These are phyloP conservation scores for Cryptococcus neoformans DNA, from an alignment of 1,284 basidiomycete genomes.

Conservation along the genomic window DNA sequence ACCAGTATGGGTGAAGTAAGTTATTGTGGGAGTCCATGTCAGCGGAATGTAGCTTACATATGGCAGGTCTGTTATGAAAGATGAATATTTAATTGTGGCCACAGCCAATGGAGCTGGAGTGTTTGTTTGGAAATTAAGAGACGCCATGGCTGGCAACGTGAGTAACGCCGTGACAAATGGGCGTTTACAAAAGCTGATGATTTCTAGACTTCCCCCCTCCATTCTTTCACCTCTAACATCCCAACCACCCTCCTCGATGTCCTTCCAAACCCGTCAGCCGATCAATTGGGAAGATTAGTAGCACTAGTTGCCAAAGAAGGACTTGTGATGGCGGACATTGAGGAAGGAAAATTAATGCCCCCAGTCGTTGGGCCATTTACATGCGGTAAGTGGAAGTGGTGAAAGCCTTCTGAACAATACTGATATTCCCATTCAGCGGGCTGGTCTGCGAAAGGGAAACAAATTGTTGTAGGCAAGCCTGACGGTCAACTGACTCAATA, in stretches of 20 bases:
- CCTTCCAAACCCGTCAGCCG: constrained; percentile 51
- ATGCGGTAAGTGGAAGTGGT: constrained; percentile 21
- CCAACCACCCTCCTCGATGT: constrained; percentile 42
- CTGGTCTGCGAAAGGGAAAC: constrained; percentile 45
- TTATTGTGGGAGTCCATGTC: background rate
- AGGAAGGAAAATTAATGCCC: constrained; percentile 23
- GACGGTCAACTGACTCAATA: constrained; percentile 52
- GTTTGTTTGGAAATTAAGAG: constrained; percentile 30
- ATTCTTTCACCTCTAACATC: constrained; percentile 34
- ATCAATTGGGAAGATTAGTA: constrained; percentile 42
- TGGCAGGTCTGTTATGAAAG: constrained; percentile 37
- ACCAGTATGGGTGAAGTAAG: constrained; percentile 45
- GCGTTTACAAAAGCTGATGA: too few relatives aligned
- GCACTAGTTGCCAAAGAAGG: constrained; percentile 42
- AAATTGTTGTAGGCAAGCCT: constrained; percentile 53
- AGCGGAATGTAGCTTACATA: background rate
- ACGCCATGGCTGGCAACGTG: constrained; percentile 38
- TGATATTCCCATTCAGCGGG: too few relatives aligned
- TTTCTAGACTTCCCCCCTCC: constrained; percentile 17
- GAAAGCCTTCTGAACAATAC: too few relatives aligned
- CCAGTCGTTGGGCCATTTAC: constrained; percentile 38
- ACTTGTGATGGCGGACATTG: constrained; percentile 42
- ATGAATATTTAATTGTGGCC: constrained; percentile 39
- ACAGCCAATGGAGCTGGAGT: constrained; percentile 29
- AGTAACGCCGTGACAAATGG: constrained; percentile 4